Conservation (phyloP, 1,284 basidiomycete species). For the Neolentinus lepideus region DNA sequence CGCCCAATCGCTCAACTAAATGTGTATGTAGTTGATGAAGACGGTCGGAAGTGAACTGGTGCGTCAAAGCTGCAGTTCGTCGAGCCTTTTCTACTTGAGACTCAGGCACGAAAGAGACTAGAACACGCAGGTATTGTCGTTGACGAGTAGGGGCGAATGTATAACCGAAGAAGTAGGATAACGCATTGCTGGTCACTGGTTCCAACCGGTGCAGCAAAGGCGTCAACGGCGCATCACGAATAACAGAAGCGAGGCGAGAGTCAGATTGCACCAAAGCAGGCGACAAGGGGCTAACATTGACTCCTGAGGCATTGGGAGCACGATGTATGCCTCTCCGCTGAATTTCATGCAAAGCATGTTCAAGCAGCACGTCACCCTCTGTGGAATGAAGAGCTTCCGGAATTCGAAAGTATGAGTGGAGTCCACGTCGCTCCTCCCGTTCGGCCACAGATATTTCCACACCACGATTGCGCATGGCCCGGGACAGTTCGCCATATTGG, state of each 20-base stretch:
- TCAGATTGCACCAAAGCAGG: not conserved
- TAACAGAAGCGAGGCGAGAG: not conserved
- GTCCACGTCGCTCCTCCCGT: slow-evolving; percentile 37
- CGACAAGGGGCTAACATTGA: not conserved
- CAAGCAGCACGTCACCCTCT: not conserved
- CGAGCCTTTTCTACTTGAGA: not conserved
- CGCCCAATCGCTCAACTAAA: not conserved
- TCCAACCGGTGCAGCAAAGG: not conserved
- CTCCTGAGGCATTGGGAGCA: not conserved
- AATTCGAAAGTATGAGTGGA: slow-evolving; percentile 44
- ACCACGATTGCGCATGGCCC: slow-evolving; percentile 98
- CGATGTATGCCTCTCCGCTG: not conserved
- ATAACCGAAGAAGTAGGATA: not conserved
- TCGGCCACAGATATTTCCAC: slow-evolving; percentile 69
- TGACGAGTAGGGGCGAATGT: not conserved
- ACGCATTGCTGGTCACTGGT: not conserved
- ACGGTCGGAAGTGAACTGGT: not conserved
- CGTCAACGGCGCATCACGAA: not conserved
- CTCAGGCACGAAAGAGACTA: not conserved
- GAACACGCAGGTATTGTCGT: not conserved
- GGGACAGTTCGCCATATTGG: slow-evolving; percentile 87
- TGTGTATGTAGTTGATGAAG: not conserved
- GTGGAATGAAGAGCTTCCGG: slow-evolving; percentile 19
- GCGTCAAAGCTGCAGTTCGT: not conserved
- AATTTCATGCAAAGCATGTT: not conserved